Evolutionary conservation across 805 yeast genomes (phyloP), one percentile per base, ranked within the genome.

Genomic region (Tanozyma kutaoensis): DNA sequence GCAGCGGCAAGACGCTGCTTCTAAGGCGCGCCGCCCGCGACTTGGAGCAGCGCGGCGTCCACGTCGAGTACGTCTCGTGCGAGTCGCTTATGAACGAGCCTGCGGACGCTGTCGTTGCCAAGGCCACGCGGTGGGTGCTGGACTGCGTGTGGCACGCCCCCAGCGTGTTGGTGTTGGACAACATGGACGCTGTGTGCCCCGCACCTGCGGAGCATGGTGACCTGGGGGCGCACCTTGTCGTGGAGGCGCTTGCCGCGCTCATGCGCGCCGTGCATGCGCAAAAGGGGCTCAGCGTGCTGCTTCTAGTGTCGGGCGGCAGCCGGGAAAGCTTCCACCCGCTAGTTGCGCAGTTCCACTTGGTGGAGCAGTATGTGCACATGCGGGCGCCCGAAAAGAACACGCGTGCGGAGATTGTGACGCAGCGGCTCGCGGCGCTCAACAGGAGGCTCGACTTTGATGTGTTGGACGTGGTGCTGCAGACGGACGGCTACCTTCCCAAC

Each of bases 401-500:
- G 3, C 57, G 95, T 28, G 53, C 58, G 24, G 43, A 49, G 17
- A 50, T 78, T 11, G 7, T 15, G 5, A 7, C 17, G 17, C 7
- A 5, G 17, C 7, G 7, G 5, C 7, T 7, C 5, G 7, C 17
- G 17, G 17, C 5, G 17, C 5, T 5, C 17, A 7, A 15, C 17
- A 7, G 7, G 7, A 15, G 7, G 17, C 28, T 78, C 20, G 45
- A 45, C 3, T 46, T 65, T 15, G 60, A 66, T 19, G 44, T 57
- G 4, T 51, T 58, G 63, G 66, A 60, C 31, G 45, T 58, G 36
- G 65, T 58, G 35, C 49, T 69, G 20, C 88, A 76, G 28, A 79
- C 94, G 0, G 97, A 88, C 40, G 97, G 97, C 0, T 88, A 76
- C 46, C 67, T 81, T 16, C 93, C 96, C 0, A 71, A 73, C 15